A percentile compares a stretch with the other conserved stretches of the same genome.
Conservation (phyloP, 2,329 filamentous ascomycete genomes). For the Aspergillus ochraceoroseus region DNA sequence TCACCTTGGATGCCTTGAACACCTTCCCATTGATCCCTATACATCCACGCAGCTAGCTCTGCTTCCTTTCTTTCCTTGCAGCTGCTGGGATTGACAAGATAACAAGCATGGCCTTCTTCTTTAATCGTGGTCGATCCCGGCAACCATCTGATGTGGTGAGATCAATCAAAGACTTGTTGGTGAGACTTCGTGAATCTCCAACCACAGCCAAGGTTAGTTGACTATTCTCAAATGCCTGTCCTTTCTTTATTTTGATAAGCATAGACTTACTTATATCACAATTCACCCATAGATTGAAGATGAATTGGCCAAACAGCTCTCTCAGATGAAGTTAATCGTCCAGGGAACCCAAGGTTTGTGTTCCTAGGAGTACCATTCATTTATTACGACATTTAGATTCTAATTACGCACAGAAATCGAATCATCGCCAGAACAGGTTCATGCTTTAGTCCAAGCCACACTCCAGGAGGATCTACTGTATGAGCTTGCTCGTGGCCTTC, state of each 20-base stretch:
- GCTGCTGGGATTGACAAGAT: slow-evolving; percentile 13
- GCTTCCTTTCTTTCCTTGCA: slow-evolving; percentile 13
- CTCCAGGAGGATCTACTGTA: slow-evolving; percentile 87
- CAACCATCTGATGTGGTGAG: slow-evolving; percentile 58
- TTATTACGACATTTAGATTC: too few relatives aligned
- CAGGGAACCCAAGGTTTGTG: slow-evolving; percentile 80
- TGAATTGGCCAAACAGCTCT: slow-evolving; percentile 77
- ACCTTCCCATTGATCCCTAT: neutral
- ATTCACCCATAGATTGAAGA: slow-evolving; percentile 62
- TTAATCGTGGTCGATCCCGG: slow-evolving; percentile 59
- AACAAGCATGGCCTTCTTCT: slow-evolving; percentile 63
- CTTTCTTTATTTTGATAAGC: slow-evolving; percentile 17
- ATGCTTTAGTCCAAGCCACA: slow-evolving; percentile 75
- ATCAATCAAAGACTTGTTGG: slow-evolving; percentile 59
- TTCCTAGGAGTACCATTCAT: neutral
- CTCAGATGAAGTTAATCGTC: slow-evolving; percentile 86
- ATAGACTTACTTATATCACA: slow-evolving; percentile 13
- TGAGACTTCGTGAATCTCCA: slow-evolving; percentile 56
- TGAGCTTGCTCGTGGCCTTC: slow-evolving; percentile 73
- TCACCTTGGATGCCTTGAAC: neutral
- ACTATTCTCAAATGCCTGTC: neutral
- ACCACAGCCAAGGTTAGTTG: slow-evolving; percentile 51
- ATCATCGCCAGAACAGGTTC: slow-evolving; percentile 79
- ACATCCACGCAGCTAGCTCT: slow-evolving; percentile 1
- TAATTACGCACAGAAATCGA: slow-evolving; percentile 62